Evolutionary conservation across 2,329 filamentous ascomycete genomes (phyloP).

Genomic region (Scedosporium minutisporum): DNA sequence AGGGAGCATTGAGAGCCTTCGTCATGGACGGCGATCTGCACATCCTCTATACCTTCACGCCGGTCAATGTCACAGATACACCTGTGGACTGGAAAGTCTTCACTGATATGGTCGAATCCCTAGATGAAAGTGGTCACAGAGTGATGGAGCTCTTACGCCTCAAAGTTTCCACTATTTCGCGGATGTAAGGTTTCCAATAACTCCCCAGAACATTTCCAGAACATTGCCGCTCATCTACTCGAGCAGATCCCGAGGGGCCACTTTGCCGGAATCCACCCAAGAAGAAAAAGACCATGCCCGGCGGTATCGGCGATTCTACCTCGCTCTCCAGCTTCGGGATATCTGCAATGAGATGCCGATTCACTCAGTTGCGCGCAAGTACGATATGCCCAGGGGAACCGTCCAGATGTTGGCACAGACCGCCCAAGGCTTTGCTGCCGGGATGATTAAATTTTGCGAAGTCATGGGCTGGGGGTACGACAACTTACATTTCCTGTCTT

Average conservation of each 20-base stretch:
- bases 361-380: constrained; percentile 59
- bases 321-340: constrained; percentile 68
- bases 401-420: constrained; percentile 66
- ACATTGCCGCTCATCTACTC: constrained; percentile 10
- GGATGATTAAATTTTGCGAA: constrained; percentile 71
- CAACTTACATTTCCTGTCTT: not conserved
- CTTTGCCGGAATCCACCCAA: constrained; percentile 51
- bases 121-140: constrained; percentile 63
- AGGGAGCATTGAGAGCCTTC: constrained; percentile 58
- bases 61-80: constrained; percentile 48
- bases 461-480: constrained; percentile 62
- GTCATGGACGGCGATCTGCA: constrained; percentile 78
- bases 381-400: constrained; percentile 57
- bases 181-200: constrained; percentile 38
- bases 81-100: constrained; percentile 65
- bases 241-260: constrained; percentile 56
- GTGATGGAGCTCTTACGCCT: constrained; percentile 61
- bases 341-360: constrained; percentile 69
- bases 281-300: constrained; percentile 51
- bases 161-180: constrained; percentile 56
- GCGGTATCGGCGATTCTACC: constrained; percentile 63
- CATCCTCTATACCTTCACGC: constrained; percentile 67
- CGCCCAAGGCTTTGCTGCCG: constrained; percentile 68
- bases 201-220: constrained; percentile 5
- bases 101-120: constrained; percentile 56